Evolutionary conservation across 1,139 yeast genomes (phyloP).

Genomic region (Geotrichum aggregatum): DNA sequence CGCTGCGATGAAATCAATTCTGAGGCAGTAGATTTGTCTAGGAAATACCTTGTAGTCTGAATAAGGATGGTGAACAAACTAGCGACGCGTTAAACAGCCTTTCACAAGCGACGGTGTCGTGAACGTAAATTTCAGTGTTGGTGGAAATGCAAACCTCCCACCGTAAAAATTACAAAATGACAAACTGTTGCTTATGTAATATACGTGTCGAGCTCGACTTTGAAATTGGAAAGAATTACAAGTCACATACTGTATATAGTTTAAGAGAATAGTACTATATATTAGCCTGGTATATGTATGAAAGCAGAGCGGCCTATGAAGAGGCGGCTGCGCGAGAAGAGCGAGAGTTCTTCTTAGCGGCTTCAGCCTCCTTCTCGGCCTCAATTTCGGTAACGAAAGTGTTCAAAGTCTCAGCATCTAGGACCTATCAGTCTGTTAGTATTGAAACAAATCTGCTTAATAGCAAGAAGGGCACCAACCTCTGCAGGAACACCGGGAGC

Average conservation of each 20-base stretch:
- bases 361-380: conserved; percentile 85
- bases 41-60: too few species aligned
- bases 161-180: too few species aligned
- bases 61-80: too few species aligned
- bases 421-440: conserved; percentile 43
- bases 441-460: background rate
- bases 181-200: background rate
- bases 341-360: conserved; percentile 63
- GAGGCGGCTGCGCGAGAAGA: conserved; percentile 16
- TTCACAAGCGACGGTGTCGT: background rate
- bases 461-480: too few species aligned
- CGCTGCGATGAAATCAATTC: too few species aligned
- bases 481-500: conserved; percentile 54
- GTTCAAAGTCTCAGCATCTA: conserved; percentile 66
- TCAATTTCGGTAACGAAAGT: conserved; percentile 78
- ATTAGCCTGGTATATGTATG: background rate
- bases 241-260: too few species aligned
- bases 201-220: too few species aligned
- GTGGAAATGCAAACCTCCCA: background rate
- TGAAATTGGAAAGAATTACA: too few species aligned
- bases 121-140: background rate
- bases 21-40: too few species aligned
- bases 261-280: too few species aligned
- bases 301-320: conserved; percentile 3
- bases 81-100: background rate